A percentile compares a stretch with the other conserved stretches of the same genome.
Evolutionary conservation across 2,329 filamentous ascomycete genomes (phyloP).

Genomic region (Epichloe amarillans): DNA sequence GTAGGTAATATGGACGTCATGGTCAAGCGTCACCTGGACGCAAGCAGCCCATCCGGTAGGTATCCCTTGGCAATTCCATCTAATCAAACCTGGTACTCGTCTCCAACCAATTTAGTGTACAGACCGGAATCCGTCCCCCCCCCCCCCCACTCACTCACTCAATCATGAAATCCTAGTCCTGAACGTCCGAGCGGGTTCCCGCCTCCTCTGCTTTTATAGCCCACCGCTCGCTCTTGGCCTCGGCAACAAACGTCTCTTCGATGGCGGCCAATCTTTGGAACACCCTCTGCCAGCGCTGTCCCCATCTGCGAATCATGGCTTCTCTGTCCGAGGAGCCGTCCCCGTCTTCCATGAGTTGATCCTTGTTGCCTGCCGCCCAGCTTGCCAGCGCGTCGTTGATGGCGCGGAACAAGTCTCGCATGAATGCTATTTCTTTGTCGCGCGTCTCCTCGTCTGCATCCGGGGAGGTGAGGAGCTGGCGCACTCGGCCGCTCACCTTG

Average conservation of each 20-base stretch:
- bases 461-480: slow-evolving; percentile 58
- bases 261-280: slow-evolving; percentile 73
- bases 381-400: slow-evolving; percentile 67
- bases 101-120: neutral
- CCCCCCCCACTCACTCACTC: no score
- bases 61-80: no score
- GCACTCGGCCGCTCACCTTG: slow-evolving; percentile 78
- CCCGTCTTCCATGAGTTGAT: slow-evolving; percentile 58
- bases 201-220: neutral
- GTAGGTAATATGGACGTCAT: no score
- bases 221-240: slow-evolving; percentile 14
- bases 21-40: no score
- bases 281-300: slow-evolving; percentile 70
- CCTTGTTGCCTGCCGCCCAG: slow-evolving; percentile 60
- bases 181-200: neutral
- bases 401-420: slow-evolving; percentile 65
- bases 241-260: slow-evolving; percentile 55
- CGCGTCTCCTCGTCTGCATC: slow-evolving; percentile 53
- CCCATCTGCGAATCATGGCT: slow-evolving; percentile 64
- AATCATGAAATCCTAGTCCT: neutral
- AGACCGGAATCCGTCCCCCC: neutral
- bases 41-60: no score
- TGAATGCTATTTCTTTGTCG: slow-evolving; percentile 54
- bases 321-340: slow-evolving; percentile 46
- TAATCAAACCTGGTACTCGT: neutral